Conservation (phyloP, 305 asterid genomes). For the Solanum hybrid region DNA sequence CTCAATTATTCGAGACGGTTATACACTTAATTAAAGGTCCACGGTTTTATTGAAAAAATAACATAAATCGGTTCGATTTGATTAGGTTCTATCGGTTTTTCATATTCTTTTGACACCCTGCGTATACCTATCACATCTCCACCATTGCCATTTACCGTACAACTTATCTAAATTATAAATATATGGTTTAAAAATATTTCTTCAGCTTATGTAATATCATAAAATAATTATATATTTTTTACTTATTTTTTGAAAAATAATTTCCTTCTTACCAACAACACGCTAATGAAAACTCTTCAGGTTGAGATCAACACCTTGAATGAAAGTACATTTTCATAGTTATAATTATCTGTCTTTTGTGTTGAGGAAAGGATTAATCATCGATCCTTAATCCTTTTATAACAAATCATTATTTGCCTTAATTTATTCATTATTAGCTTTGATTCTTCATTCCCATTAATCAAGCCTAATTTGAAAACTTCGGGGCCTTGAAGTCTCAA, state of each 20-base stretch:
- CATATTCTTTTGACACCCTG: no score
- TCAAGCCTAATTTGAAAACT: no score
- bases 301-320: background rate
- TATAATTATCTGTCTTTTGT: no score
- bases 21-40: no score
- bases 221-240: background rate
- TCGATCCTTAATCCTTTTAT: background rate
- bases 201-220: background rate
- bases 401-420: background rate
- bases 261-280: background rate
- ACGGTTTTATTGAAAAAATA: no score
- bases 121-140: background rate
- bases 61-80: no score
- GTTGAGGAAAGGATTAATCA: background rate
- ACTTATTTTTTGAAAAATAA: background rate
- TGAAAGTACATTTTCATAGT: background rate
- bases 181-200: background rate
- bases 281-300: background rate
- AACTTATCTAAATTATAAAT: background rate
- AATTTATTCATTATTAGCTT: no score
- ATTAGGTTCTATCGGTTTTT: no score
- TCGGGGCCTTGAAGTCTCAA: fast-evolving
- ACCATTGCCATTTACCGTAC: background rate
- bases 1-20: no score
- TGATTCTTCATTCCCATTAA: background rate